Percentiles rank a stretch among this genome's conserved stretches.
Evolutionary conservation across 2,329 filamentous ascomycete species (phyloP).

Genomic region (Emmonsiellopsis sp.): DNA sequence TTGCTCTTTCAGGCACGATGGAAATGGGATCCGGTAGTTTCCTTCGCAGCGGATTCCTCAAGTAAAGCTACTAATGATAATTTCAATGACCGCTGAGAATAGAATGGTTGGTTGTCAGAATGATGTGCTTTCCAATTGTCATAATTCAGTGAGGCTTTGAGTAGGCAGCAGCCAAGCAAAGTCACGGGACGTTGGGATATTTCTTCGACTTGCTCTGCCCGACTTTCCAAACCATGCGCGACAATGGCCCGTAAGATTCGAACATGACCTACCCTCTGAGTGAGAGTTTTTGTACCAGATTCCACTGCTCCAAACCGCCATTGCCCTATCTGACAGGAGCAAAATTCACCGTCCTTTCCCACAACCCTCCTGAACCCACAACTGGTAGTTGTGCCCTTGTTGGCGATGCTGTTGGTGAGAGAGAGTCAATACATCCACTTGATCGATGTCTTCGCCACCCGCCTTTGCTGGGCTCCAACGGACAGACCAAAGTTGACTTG

Average conservation of each 20-base stretch:
- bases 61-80: no score
- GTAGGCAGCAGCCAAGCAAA: background rate
- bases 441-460: conserved; percentile 3
- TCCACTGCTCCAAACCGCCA: background rate
- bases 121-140: no score
- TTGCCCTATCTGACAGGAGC: background rate
- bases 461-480: background rate
- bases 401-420: background rate
- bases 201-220: background rate
- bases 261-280: conserved; percentile 1
- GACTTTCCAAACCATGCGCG: background rate
- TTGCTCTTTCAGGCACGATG: no score
- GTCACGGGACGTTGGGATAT: no score
- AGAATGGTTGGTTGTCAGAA: no score
- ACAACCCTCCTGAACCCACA: background rate
- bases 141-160: background rate
- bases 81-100: no score
- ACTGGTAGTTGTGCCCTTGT: no score
- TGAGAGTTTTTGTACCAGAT: background rate
- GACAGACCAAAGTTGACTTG: background rate
- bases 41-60: no score
- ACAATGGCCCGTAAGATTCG: no score
- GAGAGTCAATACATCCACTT: conserved; percentile 2
- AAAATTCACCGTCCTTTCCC: background rate
- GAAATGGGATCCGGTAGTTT: background rate